These are phyloP conservation scores for Verticillium longisporum DNA, from an alignment of 2,329 filamentous ascomycete species.

Conservation along the genomic window DNA sequence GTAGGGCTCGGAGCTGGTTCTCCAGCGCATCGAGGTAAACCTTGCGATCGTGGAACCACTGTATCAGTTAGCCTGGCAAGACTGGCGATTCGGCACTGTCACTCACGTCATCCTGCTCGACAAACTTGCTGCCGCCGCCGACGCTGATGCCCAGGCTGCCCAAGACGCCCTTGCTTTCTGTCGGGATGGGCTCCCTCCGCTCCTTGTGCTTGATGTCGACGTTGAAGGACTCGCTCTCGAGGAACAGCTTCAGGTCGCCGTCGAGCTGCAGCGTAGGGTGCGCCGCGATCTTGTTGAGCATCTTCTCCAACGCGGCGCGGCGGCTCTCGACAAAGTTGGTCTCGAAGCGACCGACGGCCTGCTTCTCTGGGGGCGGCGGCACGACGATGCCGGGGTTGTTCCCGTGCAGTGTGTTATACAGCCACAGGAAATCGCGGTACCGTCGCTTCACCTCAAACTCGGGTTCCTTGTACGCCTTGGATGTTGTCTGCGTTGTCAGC, in stretches of 20 bases:
- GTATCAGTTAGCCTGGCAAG: slow-evolving; percentile 7
- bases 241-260: slow-evolving; percentile 86
- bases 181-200: slow-evolving; percentile 75
- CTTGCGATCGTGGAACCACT: slow-evolving; percentile 97
- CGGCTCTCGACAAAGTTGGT: slow-evolving; percentile 93
- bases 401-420: slow-evolving; percentile 88
- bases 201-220: slow-evolving; percentile 98
- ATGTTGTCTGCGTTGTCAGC: slow-evolving; percentile 63
- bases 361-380: slow-evolving; percentile 94
- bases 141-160: slow-evolving; percentile 76
- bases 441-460: slow-evolving; percentile 91
- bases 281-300: slow-evolving; percentile 91
- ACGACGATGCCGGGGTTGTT: slow-evolving; percentile 95
- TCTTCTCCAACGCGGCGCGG: slow-evolving; percentile 86
- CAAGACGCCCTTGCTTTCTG: slow-evolving; percentile 90
- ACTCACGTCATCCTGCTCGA: slow-evolving; percentile 92
- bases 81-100: neutral
- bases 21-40: slow-evolving; percentile 93
- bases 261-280: slow-evolving; percentile 92
- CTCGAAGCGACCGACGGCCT: slow-evolving; percentile 93
- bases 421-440: slow-evolving; percentile 96
- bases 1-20: slow-evolving; percentile 78
- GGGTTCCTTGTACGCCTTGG: slow-evolving; percentile 87
- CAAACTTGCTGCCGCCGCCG: slow-evolving; percentile 77
- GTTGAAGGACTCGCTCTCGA: slow-evolving; percentile 94